Conservation (phyloP, 257 asterid species). For the Przewalskia tangutica region DNA sequence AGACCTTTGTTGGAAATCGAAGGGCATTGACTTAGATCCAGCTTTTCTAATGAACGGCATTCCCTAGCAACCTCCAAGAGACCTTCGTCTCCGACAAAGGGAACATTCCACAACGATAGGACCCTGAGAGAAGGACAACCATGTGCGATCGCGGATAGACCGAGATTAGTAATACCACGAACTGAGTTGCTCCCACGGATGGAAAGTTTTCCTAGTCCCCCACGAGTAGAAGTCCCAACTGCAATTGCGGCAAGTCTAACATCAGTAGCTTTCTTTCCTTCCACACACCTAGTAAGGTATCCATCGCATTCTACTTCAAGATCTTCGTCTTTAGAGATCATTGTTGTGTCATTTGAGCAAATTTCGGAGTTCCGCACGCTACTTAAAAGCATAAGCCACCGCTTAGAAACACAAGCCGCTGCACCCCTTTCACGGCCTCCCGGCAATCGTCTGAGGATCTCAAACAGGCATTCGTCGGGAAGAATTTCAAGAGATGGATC, state of each 20-base stretch:
- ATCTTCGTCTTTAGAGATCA: slow-evolving; percentile 7
- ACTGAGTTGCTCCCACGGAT: slow-evolving; percentile 5
- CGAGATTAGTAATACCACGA: slow-evolving; percentile 4
- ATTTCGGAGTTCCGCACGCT: slow-evolving; percentile 53
- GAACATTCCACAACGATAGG: slow-evolving; percentile 16
- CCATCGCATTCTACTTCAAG: slow-evolving; percentile 4
- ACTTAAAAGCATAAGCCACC: slow-evolving; percentile 66
- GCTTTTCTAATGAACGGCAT: slow-evolving; percentile 11
- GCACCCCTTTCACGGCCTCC: slow-evolving; percentile 68
- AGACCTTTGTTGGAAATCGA: slow-evolving; percentile 7
- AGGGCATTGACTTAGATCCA: slow-evolving; percentile 11
- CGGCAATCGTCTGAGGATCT: slow-evolving; percentile 63
- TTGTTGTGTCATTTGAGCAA: slow-evolving; percentile 8
- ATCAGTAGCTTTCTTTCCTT: slow-evolving; percentile 15
- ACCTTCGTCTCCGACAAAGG: slow-evolving; percentile 10
- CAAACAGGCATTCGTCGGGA: slow-evolving; percentile 82
- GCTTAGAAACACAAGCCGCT: slow-evolving; percentile 79
- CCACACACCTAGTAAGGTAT: slow-evolving; percentile 14
- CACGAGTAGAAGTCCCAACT: slow-evolving; percentile 16
- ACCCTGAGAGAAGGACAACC: slow-evolving; percentile 17
- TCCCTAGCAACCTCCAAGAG: slow-evolving; percentile 9
- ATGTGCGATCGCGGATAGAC: slow-evolving; percentile 9
- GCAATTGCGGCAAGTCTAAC: slow-evolving; percentile 10
- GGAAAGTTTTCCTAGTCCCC: slow-evolving; percentile 14
- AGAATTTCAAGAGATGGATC: slow-evolving; percentile 61